These are phyloP conservation scores for Xylariaceae sp. DNA, from an alignment of 2,329 filamentous ascomycete species.

Conservation along the genomic window DNA sequence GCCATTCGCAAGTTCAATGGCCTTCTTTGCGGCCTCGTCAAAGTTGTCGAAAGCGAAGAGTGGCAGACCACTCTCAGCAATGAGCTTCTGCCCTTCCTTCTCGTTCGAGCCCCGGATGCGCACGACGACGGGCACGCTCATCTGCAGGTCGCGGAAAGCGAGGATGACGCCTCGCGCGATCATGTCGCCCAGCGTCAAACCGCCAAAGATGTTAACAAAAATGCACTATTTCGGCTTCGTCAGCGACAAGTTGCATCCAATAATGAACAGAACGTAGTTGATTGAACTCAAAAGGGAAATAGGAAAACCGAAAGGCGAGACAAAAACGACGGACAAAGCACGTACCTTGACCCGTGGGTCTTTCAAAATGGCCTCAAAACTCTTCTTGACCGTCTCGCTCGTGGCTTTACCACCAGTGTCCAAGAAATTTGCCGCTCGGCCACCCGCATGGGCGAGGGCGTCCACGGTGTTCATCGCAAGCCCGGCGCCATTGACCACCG, in stretches of 20 bases:
- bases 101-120: constrained; percentile 73
- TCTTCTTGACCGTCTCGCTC: constrained; percentile 70
- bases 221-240: constrained; percentile 34
- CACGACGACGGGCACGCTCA: constrained; percentile 71
- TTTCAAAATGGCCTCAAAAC: constrained; percentile 67
- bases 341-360: constrained; percentile 67
- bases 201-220: constrained; percentile 55
- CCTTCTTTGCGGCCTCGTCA: constrained; percentile 66
- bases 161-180: constrained; percentile 71
- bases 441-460: constrained; percentile 64
- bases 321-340: constrained; percentile 29
- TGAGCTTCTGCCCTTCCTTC: constrained; percentile 63
- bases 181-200: constrained; percentile 71
- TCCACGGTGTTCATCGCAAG: constrained; percentile 91
- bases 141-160: constrained; percentile 65
- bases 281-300: background rate
- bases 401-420: constrained; percentile 90
- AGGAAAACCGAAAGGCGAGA: background rate
- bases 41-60: constrained; percentile 71
- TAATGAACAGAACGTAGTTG: too few species aligned
- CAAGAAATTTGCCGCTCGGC: constrained; percentile 74
- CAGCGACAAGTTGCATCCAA: too few species aligned
- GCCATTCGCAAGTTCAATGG: constrained; percentile 52
- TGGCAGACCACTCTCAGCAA: constrained; percentile 62
- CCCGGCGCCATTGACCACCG: constrained; percentile 82